Evolutionary conservation across 2,329 filamentous ascomycete species (phyloP).

Genomic region (Ceratocystis eucalypticola): DNA sequence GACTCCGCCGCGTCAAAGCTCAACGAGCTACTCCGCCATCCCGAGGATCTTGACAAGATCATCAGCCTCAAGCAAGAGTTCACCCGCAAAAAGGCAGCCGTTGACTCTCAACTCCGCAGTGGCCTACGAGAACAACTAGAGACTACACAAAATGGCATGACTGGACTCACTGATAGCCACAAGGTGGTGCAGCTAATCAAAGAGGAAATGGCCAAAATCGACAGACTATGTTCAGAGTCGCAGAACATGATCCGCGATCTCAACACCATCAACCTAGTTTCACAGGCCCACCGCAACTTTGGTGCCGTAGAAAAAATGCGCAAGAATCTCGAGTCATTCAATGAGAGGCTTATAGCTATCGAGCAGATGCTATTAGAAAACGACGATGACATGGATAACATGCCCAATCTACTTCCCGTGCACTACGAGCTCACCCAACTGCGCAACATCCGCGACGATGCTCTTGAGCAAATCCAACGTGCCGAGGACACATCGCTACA

Average conservation of each 20-base stretch:
- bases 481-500: conserved; percentile 61
- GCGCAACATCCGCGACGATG: conserved; percentile 87
- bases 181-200: conserved; percentile 86
- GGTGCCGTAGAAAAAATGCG: conserved; percentile 90
- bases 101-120: conserved; percentile 80
- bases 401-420: conserved; percentile 77
- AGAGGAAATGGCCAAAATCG: conserved; percentile 97
- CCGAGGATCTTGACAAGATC: conserved; percentile 96
- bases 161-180: conserved; percentile 74
- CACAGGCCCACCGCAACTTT: conserved; percentile 93
- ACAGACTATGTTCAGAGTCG: conserved; percentile 90
- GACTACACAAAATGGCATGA: conserved; percentile 87
- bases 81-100: conserved; percentile 77
- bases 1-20: conserved; percentile 65
- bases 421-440: conserved; percentile 88
- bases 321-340: conserved; percentile 75
- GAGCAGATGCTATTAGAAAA: conserved; percentile 71
- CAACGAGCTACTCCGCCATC: conserved; percentile 82
- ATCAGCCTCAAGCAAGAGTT: conserved; percentile 80
- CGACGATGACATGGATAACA: conserved; percentile 72
- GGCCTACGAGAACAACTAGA: conserved; percentile 87
- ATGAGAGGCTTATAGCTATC: conserved; percentile 59
- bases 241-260: conserved; percentile 98
- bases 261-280: conserved; percentile 77
- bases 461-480: conserved; percentile 86